Evolutionary conservation across 2,329 filamentous ascomycete genomes (phyloP).

Genomic region (Ophiostoma piceae): DNA sequence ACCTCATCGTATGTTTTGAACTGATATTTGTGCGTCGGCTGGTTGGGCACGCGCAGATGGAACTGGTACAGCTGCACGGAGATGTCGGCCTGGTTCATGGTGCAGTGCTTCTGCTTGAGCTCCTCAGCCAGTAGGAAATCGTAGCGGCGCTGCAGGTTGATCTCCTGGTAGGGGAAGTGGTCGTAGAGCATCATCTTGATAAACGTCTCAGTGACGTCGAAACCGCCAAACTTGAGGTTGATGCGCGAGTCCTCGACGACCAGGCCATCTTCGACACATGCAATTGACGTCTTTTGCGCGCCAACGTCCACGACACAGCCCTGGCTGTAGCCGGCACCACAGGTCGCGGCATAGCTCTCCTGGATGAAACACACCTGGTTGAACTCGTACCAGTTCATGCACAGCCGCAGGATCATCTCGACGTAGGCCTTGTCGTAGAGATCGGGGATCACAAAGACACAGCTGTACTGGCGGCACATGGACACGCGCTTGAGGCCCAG

Average conservation of each 20-base stretch:
- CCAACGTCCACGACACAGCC: constrained; percentile 95
- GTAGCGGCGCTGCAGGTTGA: constrained; percentile 83
- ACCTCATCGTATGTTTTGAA: constrained; percentile 98
- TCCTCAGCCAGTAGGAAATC: constrained; percentile 94
- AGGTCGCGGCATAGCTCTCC: constrained; percentile 89
- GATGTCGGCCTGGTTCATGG: constrained; percentile 83
- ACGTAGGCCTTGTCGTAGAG: constrained; percentile 94
- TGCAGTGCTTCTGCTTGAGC: constrained; percentile 88
- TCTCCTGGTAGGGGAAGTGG: constrained; percentile 90
- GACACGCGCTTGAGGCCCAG: constrained; percentile 71
- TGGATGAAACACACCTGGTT: constrained; percentile 88
- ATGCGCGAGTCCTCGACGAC: constrained; percentile 90
- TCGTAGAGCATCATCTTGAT: constrained; percentile 98
- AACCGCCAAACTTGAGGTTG: constrained; percentile 90
- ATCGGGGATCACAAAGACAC: constrained; percentile 95
- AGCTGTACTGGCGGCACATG: constrained; percentile 86
- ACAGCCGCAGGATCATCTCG: constrained; percentile 73
- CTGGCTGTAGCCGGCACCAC: constrained; percentile 89
- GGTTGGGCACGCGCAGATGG: constrained; percentile 78
- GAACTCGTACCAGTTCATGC: constrained; percentile 87
- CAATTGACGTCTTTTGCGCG: constrained; percentile 94
- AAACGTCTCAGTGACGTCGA: constrained; percentile 89
- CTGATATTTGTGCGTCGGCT: constrained; percentile 85
- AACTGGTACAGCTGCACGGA: constrained; percentile 86
- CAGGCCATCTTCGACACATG: constrained; percentile 94